Evolutionary conservation across 768 basidiomycete genomes (phyloP).

Genomic region (Suillus plorans): DNA sequence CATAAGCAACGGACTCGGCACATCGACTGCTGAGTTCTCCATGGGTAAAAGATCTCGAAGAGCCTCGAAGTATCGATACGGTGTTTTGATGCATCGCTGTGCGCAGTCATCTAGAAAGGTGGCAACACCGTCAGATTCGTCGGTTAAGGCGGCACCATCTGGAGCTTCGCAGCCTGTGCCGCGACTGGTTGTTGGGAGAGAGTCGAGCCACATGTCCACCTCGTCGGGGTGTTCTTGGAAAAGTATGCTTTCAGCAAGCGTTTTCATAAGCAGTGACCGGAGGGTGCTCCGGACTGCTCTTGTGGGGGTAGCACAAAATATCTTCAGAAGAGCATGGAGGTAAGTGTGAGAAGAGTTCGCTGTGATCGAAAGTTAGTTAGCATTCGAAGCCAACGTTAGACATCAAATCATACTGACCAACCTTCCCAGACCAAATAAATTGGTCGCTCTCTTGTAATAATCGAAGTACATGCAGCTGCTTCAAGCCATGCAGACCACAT

Average conservation of each 20-base stretch:
- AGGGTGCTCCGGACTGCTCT: constrained; percentile 54
- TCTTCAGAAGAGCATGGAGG: constrained; percentile 69
- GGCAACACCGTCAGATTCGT: constrained; percentile 57
- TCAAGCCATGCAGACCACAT: constrained; percentile 48
- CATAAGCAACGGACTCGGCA: constrained; percentile 70
- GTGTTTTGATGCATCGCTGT: constrained; percentile 76
- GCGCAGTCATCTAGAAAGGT: constrained; percentile 85
- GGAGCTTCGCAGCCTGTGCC: constrained; percentile 40
- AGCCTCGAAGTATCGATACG: constrained; percentile 84
- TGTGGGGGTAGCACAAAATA: constrained; percentile 51
- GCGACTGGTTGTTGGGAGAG: constrained; percentile 49
- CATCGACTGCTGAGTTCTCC: constrained; percentile 7
- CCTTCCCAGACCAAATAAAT: constrained; percentile 76
- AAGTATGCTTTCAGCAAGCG: constrained; percentile 71
- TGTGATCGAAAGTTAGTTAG: constrained; percentile 17
- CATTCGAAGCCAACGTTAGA: background rate
- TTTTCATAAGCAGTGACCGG: constrained; percentile 51
- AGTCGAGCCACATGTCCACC: constrained; percentile 69
- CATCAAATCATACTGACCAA: constrained; percentile 43
- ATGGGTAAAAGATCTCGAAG: constrained; percentile 37
- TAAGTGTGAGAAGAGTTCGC: constrained; percentile 58
- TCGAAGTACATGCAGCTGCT: constrained; percentile 76
- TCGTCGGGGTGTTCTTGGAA: constrained; percentile 80
- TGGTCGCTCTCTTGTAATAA: constrained; percentile 76
- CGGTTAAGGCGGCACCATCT: constrained; percentile 51